Evolutionary conservation across 768 basidiomycete genomes (phyloP), one percentile per base, ranked within the genome.

Genomic region (Kwoniella sp.): DNA sequence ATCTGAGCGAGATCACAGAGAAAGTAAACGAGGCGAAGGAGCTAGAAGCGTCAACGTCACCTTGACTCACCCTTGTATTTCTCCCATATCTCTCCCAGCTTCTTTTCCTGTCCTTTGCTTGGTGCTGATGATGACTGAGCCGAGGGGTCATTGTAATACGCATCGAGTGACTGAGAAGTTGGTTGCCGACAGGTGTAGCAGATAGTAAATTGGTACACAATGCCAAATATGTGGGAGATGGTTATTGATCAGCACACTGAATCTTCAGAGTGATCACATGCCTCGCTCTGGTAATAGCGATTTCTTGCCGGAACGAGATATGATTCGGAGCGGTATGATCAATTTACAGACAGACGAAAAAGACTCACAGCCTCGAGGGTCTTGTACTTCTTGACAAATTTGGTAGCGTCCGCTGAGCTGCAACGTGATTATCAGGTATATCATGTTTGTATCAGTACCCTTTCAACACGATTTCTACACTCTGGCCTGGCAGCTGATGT

Each of bases 81-180:
- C 48, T 81, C 79, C 75, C 78, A 81, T 13, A 81, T 72, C 36
- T 73, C 72, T 13, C 74, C 73, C 17, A 80, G 49, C 61, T 79
- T 80, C 72, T 78, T 77, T 46, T 76, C 76, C 21, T 68, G 68
- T 17, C 47, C 69, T 54, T 70, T 73, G 17, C 50, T 61, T 9
- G 15, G 69, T 64, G 58, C 64, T 64, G n/a, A 58, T 47, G 49
- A 36, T 27, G 33, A 55, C 36, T 73, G 74, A 13, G 78, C 75
- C 12, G 63, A 26, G 1, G 62, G 55, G 52, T 80, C 78, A 36
- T 61, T 68, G 65, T 69, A 81, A 58, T 75, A 81, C 26, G 66
- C 64, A 40, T 79, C 79, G 55, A 79, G 67, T 12, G 79, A 72
- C 71, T 79, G 58, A n/a, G 24, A 51, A 1, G 60, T 44, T 33